Evolutionary conservation across 305 asterid species (phyloP).

Genomic region (Fraxinus sp.): DNA sequence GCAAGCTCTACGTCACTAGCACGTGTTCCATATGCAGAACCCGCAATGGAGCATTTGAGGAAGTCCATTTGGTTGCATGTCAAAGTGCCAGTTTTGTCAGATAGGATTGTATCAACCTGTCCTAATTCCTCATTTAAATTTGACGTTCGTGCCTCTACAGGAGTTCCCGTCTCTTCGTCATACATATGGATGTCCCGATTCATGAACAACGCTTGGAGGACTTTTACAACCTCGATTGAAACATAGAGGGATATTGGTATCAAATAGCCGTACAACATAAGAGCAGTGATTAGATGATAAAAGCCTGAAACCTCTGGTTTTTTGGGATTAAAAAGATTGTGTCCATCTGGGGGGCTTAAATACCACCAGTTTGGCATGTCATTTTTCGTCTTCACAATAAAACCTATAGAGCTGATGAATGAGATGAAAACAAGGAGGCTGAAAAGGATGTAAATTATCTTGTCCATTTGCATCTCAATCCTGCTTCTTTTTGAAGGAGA

Average conservation of each 20-base stretch:
- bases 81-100: constrained; percentile 94
- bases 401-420: constrained; percentile 63
- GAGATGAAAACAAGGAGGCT: constrained; percentile 61
- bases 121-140: constrained; percentile 89
- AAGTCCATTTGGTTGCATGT: constrained; percentile 97
- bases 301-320: constrained; percentile 53
- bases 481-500: constrained; percentile 89
- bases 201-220: constrained; percentile 80
- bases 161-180: constrained; percentile 76
- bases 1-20: constrained; percentile 87
- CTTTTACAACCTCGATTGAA: constrained; percentile 86
- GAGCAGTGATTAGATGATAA: constrained; percentile 76
- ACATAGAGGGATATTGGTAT: constrained; percentile 90
- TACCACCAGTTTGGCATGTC: constrained; percentile 78
- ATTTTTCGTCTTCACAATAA: constrained; percentile 48
- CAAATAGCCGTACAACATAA: constrained; percentile 77
- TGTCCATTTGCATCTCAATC: constrained; percentile 79
- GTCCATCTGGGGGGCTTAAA: constrained; percentile 47
- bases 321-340: constrained; percentile 49
- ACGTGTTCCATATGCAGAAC: constrained; percentile 66
- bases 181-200: constrained; percentile 74
- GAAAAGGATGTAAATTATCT: constrained; percentile 76
- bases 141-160: constrained; percentile 84
- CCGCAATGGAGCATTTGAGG: constrained; percentile 84
- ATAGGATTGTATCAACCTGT: constrained; percentile 82